These are phyloP conservation scores for Metarhizium sp. DNA, from an alignment of 2,329 filamentous ascomycete genomes.

Conservation along the genomic window DNA sequence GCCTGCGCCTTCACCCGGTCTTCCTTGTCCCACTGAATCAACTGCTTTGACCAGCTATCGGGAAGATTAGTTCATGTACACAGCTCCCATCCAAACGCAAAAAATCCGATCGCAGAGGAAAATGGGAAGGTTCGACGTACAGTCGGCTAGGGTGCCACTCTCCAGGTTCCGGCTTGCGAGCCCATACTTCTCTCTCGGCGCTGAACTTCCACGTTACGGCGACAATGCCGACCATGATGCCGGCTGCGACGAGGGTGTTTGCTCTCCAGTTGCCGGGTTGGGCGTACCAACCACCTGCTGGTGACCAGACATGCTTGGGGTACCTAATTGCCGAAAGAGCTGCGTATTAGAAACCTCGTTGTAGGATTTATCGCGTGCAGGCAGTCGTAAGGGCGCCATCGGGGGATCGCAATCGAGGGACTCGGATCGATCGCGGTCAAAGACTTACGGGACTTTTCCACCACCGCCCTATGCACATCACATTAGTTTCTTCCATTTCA, in stretches of 20 bases:
- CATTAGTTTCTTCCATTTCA: background rate
- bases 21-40: conserved; percentile 36
- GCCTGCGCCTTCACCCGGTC: conserved; percentile 25
- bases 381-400: background rate
- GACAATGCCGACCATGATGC: conserved; percentile 57
- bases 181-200: conserved; percentile 62
- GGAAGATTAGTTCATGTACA: conserved; percentile 1
- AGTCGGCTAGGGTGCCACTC: conserved; percentile 79
- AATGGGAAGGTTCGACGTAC: conserved; percentile 39
- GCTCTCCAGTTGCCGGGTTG: conserved; percentile 91
- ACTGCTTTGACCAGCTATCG: conserved; percentile 35
- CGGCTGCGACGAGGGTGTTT: conserved; percentile 74
- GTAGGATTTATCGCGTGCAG: conserved; percentile 4
- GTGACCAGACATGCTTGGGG: conserved; percentile 99
- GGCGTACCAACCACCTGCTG: conserved; percentile 92
- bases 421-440: background rate
- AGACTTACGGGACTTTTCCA: conserved; percentile 49
- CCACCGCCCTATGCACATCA: conserved; percentile 59
- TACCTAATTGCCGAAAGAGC: conserved; percentile 47
- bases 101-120: too few species aligned
- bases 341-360: background rate
- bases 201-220: conserved; percentile 63
- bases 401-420: conserved; percentile 1
- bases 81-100: background rate
- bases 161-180: conserved; percentile 65